phyloP scores from a whole-genome alignment of 768 basidiomycete species.

The Hemileccinum rubropunctum region DNA sequence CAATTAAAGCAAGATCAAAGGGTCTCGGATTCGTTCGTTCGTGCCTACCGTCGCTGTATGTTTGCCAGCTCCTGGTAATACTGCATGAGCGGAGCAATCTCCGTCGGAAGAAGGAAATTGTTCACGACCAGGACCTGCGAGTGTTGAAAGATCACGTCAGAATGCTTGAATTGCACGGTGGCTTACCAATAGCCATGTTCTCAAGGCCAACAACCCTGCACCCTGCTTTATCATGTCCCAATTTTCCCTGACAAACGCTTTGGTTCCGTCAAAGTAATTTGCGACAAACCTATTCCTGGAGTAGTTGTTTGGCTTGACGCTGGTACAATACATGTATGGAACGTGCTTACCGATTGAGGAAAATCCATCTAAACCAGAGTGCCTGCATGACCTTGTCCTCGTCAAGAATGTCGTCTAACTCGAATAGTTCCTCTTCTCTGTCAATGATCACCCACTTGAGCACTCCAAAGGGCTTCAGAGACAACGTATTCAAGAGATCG shows the following conservation, averaged over 20 bases:
- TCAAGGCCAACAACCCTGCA: slow-evolving; percentile 63
- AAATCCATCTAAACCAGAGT: slow-evolving; percentile 75
- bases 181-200: slow-evolving; percentile 59
- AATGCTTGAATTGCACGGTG: not conserved
- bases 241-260: slow-evolving; percentile 55
- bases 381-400: slow-evolving; percentile 80
- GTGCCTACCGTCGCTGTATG: slow-evolving; percentile 38
- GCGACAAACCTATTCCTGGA: slow-evolving; percentile 53
- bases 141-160: not conserved
- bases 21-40: not conserved
- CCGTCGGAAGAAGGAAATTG: slow-evolving; percentile 47
- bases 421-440: slow-evolving; percentile 73
- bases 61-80: slow-evolving; percentile 54
- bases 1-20: not conserved
- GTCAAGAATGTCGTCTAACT: slow-evolving; percentile 65
- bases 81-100: slow-evolving; percentile 50
- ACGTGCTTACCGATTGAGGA: slow-evolving; percentile 50
- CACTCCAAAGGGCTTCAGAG: slow-evolving; percentile 61
- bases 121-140: slow-evolving; percentile 53
- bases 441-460: slow-evolving; percentile 69
- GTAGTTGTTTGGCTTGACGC: not conserved
- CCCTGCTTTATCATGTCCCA: slow-evolving; percentile 67
- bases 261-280: slow-evolving; percentile 51
- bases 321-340: not conserved
- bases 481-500: slow-evolving; percentile 59